Evolutionary conservation across 345 rosid genomes (phyloP).

Genomic region (Geranium rotundifolium): DNA sequence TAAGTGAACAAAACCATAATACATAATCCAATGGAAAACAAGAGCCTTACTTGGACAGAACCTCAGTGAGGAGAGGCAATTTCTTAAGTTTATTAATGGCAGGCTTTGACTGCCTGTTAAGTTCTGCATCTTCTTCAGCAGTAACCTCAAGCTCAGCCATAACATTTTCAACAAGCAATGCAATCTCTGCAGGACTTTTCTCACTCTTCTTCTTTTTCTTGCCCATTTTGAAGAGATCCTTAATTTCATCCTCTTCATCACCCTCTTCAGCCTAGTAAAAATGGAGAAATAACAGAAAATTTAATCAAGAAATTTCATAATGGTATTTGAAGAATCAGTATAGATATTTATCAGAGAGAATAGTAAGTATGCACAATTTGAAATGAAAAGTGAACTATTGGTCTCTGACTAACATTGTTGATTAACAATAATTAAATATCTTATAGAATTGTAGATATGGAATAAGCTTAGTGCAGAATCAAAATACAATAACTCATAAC

Average conservation of each 20-base stretch:
- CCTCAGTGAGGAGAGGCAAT: slow-evolving; percentile 78
- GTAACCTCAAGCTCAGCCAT: slow-evolving; percentile 97
- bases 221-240: slow-evolving; percentile 75
- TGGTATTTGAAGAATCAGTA: not conserved
- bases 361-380: not conserved
- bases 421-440: too few species aligned
- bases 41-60: slow-evolving; percentile 77
- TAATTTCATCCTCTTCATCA: slow-evolving; percentile 80
- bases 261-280: slow-evolving; percentile 73
- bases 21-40: not conserved
- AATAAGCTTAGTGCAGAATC: too few species aligned
- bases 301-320: slow-evolving; percentile 1
- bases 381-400: too few species aligned
- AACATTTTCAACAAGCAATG: slow-evolving; percentile 72
- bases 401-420: too few species aligned
- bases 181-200: slow-evolving; percentile 87
- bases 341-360: not conserved
- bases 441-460: too few species aligned
- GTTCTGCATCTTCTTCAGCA: slow-evolving; percentile 88
- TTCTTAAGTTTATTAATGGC: slow-evolving; percentile 90
- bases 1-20: not conserved
- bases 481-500: too few species aligned
- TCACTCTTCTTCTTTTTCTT: slow-evolving; percentile 75
- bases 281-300: not conserved
- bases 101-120: slow-evolving; percentile 75